phyloP scores from a whole-genome alignment of 495 filamentous ascomycete genomes.

The Mytilinidion resinicola region DNA sequence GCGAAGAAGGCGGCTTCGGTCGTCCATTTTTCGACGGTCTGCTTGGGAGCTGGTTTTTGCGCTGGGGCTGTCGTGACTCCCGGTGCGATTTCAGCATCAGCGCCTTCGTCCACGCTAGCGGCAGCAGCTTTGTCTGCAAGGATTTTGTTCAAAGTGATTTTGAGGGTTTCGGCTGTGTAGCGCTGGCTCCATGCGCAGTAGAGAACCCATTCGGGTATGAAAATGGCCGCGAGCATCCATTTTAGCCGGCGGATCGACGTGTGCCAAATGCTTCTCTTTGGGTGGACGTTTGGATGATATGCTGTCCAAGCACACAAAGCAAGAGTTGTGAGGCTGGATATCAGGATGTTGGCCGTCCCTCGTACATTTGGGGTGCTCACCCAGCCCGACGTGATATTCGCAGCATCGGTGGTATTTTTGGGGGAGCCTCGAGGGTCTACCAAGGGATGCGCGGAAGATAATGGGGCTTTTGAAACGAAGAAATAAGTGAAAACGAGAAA shows the following conservation, averaged over 20 bases:
- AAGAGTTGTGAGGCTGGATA: slow-evolving; percentile 21
- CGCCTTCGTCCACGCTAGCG: neutral
- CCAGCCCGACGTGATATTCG: neutral
- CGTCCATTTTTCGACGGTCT: too few species aligned
- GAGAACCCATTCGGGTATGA: slow-evolving; percentile 19
- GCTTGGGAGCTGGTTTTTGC: neutral
- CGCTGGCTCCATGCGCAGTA: slow-evolving; percentile 24
- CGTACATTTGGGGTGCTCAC: slow-evolving; percentile 8
- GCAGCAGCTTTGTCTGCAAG: neutral
- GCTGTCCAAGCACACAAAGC: slow-evolving; percentile 24
- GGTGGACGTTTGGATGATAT: slow-evolving; percentile 22
- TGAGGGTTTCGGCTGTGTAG: slow-evolving; percentile 6
- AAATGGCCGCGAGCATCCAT: slow-evolving; percentile 20
- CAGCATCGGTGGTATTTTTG: neutral
- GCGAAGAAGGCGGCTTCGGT: slow-evolving; percentile 24
- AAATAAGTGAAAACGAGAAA: neutral
- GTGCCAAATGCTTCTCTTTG: neutral
- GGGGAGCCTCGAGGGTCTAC: neutral
- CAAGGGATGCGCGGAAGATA: neutral
- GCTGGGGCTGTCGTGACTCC: neutral
- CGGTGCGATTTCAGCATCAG: neutral
- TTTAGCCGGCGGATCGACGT: neutral
- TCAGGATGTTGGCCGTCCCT: slow-evolving; percentile 18
- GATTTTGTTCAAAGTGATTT: neutral
- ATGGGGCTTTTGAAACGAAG: neutral